phyloP scores from a whole-genome alignment of 371 early-diverging fungal species.

The Apophysomyces sp. region DNA sequence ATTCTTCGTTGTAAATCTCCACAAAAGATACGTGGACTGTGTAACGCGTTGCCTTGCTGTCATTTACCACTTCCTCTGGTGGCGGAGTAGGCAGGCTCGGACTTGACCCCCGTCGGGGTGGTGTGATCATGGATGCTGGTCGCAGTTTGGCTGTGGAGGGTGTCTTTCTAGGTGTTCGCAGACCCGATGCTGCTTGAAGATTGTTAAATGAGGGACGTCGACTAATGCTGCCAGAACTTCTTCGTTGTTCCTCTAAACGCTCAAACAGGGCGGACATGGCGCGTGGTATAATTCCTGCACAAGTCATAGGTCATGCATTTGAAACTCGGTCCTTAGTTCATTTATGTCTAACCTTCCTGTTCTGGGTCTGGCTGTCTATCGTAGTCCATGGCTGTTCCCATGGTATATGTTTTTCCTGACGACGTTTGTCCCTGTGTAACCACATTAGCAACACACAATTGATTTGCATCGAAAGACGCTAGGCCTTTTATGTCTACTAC shows the following conservation, averaged over 20 bases:
- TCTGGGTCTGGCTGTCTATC: constrained; percentile 44
- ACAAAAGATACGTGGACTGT: constrained; percentile 70
- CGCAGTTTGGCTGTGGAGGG: constrained; percentile 12
- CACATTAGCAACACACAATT: background rate
- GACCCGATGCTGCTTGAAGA: constrained; percentile 12
- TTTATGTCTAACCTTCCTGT: constrained; percentile 40
- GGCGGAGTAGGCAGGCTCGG: constrained; percentile 10
- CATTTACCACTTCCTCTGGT: background rate
- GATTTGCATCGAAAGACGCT: background rate
- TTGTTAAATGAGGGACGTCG: constrained; percentile 1
- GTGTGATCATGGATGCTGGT: constrained; percentile 15
- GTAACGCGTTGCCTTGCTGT: constrained; percentile 33
- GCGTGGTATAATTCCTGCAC: constrained; percentile 86
- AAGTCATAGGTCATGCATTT: background rate
- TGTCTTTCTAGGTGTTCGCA: constrained; percentile 22
- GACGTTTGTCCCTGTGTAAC: constrained; percentile 77
- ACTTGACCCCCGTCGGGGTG: constrained; percentile 14
- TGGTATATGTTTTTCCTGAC: constrained; percentile 98
- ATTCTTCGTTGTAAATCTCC: constrained; percentile 98
- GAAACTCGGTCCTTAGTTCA: background rate
- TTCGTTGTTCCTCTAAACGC: constrained; percentile 13
- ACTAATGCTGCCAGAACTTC: background rate
- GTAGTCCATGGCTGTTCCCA: constrained; percentile 86
- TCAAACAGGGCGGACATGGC: constrained; percentile 80
- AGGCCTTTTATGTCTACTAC: constrained; percentile 28